Conservation (phyloP, 331 rosid species). For the Telfairia occidentalis region DNA sequence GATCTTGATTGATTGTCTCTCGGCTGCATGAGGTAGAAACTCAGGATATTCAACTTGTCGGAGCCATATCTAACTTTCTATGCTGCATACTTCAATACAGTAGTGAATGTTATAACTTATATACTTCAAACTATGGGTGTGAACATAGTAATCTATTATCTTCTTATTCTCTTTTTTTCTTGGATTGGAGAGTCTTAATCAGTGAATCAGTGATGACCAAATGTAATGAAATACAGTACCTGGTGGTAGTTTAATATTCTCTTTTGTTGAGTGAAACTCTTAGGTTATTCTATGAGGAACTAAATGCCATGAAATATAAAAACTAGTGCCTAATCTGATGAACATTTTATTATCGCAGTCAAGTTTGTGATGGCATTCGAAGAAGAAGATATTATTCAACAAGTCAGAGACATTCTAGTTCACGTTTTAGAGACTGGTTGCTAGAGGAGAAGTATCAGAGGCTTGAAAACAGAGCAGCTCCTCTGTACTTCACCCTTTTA, state of each 20-base stretch:
- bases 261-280: background rate
- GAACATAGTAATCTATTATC: background rate
- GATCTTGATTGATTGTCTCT: background rate
- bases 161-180: background rate
- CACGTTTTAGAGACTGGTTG: conserved; percentile 40
- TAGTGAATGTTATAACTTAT: background rate
- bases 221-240: background rate
- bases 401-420: conserved; percentile 42
- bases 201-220: background rate
- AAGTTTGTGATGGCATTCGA: conserved; percentile 46
- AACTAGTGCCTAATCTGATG: conserved; percentile 17
- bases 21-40: background rate
- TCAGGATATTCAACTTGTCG: background rate
- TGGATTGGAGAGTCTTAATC: background rate
- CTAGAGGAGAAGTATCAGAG: background rate
- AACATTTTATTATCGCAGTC: conserved; percentile 30
- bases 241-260: background rate
- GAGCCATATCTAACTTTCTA: background rate
- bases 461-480: background rate
- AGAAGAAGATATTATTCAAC: conserved; percentile 45
- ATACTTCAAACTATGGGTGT: background rate
- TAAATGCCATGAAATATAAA: background rate
- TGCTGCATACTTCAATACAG: background rate
- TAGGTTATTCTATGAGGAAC: background rate
- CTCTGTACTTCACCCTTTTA: background rate